Evolutionary conservation across 176 grass and related monocot species (phyloP).

Genomic region (Otatea glauca): DNA sequence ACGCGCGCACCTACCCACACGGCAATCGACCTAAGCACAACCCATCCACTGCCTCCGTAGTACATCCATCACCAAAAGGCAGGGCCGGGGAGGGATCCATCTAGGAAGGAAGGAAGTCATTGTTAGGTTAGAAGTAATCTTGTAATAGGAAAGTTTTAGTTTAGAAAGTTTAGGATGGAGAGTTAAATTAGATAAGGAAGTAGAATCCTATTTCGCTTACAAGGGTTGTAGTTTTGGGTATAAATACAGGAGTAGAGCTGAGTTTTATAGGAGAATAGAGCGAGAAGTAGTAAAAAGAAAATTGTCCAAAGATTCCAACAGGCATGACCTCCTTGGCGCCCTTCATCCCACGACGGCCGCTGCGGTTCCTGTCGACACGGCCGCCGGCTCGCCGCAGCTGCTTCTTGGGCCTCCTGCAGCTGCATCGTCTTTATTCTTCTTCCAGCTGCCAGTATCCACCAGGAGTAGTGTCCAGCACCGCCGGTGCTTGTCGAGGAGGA

Average conservation of each 20-base stretch:
- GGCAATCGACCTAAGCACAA: no score
- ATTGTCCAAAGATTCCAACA: no score
- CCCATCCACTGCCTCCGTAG: neutral
- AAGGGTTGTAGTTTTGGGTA: no score
- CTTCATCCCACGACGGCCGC: neutral
- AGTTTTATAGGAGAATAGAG: no score
- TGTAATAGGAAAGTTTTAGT: no score
- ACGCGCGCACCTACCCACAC: no score
- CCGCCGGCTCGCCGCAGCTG: neutral
- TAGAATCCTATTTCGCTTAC: no score
- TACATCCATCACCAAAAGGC: neutral
- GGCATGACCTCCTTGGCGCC: neutral
- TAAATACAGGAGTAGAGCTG: no score
- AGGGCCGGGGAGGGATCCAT: neutral
- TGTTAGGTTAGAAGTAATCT: no score
- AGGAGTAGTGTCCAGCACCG: neutral
- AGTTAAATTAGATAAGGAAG: no score
- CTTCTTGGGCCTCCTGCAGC: neutral
- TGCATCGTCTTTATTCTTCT: neutral
- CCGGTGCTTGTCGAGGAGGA: neutral
- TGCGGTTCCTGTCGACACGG: neutral
- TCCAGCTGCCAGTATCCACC: neutral
- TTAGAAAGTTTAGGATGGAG: no score
- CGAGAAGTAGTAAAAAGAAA: no score
- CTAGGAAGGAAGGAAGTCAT: neutral